These are phyloP conservation scores for Nemania abortiva DNA, from an alignment of 2,329 filamentous ascomycete species.

Conservation along the genomic window DNA sequence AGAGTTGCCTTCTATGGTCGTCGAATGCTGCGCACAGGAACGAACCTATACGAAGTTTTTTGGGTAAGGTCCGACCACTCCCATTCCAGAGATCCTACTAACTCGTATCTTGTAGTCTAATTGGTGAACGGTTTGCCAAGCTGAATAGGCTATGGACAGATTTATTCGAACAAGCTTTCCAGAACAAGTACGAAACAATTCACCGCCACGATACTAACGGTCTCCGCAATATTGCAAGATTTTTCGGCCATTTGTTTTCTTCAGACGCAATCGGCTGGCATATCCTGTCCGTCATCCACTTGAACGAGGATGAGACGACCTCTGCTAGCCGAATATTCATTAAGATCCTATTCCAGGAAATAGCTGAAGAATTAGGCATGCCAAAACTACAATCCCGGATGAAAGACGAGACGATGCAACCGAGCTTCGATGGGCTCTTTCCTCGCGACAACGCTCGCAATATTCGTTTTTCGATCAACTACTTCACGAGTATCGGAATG, in stretches of 20 bases:
- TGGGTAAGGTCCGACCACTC: too few species aligned
- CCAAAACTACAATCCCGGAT: constrained; percentile 80
- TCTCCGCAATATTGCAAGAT: constrained; percentile 91
- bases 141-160: constrained; percentile 95
- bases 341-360: constrained; percentile 96
- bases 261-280: constrained; percentile 95
- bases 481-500: constrained; percentile 98
- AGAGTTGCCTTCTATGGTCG: constrained; percentile 95
- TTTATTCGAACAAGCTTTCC: constrained; percentile 89
- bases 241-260: constrained; percentile 92
- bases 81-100: too few species aligned
- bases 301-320: constrained; percentile 97
- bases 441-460: constrained; percentile 89
- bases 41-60: constrained; percentile 98
- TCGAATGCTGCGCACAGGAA: constrained; percentile 96
- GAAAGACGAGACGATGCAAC: constrained; percentile 80
- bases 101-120: too few species aligned
- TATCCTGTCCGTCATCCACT: constrained; percentile 82
- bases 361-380: constrained; percentile 88
- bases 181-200: constrained; percentile 96
- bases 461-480: constrained; percentile 97
- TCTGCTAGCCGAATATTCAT: constrained; percentile 97
- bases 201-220: constrained; percentile 97
- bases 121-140: constrained; percentile 95
- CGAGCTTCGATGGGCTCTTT: constrained; percentile 87